phyloP scores from a whole-genome alignment of 306 rosid genomes.

The Argentina anserina region DNA sequence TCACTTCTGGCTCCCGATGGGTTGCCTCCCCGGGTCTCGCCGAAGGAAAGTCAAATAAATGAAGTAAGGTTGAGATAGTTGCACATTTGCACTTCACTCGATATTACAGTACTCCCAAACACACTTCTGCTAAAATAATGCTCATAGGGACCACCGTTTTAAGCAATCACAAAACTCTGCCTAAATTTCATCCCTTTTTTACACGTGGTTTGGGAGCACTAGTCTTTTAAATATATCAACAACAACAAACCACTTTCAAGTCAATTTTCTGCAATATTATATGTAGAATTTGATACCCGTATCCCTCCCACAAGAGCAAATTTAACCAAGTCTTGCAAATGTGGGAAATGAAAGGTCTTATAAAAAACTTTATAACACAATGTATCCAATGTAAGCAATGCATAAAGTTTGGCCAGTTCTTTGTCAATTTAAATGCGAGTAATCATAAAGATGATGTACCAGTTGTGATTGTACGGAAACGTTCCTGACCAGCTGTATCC shows the following conservation, averaged over 20 bases:
- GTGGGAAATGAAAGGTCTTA: neutral
- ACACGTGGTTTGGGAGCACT: neutral
- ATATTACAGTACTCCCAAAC: neutral
- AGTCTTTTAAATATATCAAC: neutral
- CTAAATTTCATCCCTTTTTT: neutral
- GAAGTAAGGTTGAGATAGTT: too few relatives aligned
- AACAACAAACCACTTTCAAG: neutral
- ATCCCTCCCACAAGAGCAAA: neutral
- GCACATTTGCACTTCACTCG: too few relatives aligned
- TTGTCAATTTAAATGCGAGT: neutral
- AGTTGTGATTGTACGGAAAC: slow-evolving; percentile 91
- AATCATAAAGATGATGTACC: slow-evolving; percentile 38
- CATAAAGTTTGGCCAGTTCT: neutral
- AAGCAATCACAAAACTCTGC: neutral
- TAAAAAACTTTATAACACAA: neutral
- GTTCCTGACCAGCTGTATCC: slow-evolving; percentile 99
- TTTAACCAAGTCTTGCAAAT: neutral
- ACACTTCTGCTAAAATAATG: slow-evolving; percentile 1
- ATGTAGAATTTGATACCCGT: neutral
- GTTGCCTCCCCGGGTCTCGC: too few relatives aligned
- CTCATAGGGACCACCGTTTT: neutral
- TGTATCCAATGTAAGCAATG: neutral
- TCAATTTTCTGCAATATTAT: neutral
- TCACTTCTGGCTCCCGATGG: too few relatives aligned
- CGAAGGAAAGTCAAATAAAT: too few relatives aligned